Base-by-base conservation (phyloP, 495 filamentous ascomycete species). In the Penicillium tannophilum region DNA sequence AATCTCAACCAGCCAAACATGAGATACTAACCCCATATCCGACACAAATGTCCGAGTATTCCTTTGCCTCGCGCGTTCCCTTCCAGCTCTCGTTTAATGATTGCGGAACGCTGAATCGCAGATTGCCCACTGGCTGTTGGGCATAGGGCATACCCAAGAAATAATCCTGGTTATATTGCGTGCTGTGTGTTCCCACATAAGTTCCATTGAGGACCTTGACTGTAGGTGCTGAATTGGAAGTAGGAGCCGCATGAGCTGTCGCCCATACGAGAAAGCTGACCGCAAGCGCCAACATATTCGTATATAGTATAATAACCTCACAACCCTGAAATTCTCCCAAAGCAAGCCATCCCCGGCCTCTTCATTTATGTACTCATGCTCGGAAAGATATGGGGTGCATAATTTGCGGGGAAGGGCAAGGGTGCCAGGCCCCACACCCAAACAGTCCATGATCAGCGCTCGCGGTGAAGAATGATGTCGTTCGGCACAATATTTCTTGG, bases 31-130 rank as follows among this genome's bases (percentile, higher is more conserved):
- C 76, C 33, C 70, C 73, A 44, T 82, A 82, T 54, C 76, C 73
- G 51, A 76, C 76, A 59, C 83, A 85, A 53, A 76, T 77, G 50
- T 78, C 67, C 0, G 77, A 82, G 55, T 83, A 85, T 50, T 69
- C 63, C 30, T 73, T 79, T 14, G 82, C 82, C 42, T 76, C 65
- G 3, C 70, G 72, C 4, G 64, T 35, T 1, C 54, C 75, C 23
- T 59, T 44, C 70, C 74, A 83, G 30, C 69, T 73, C 16, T 71
- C 63, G 47, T 82, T 81, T n/a, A 80, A 53, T 1, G 77, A 64
- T 50, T 75, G 66, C 8, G 81, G 81, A 20, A 72, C 67, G 5
- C 68, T 72, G 55, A 85, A 86, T 1, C 85, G 72, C 16, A 82
- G 68, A 36, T 71, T 36, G 5, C 76, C 76, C 3, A 82, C 49